Evolutionary conservation across 2,329 filamentous ascomycete species (phyloP), one percentile per base, ranked within the genome.

Genomic region (Drechslerella stenobrocha): DNA sequence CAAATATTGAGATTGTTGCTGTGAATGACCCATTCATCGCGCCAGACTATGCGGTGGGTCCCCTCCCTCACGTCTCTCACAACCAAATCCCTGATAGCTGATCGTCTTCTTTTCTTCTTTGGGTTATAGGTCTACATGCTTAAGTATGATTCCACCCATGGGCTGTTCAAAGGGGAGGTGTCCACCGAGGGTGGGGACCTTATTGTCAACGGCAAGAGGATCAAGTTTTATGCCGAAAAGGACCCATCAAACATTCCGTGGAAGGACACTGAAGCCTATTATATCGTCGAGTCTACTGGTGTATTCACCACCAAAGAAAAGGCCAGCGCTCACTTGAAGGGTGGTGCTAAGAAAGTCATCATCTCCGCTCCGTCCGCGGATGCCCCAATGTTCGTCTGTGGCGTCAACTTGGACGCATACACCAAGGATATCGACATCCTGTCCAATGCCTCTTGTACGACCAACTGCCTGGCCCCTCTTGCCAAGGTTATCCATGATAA

Each of bases 1-100:
- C 83, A 76, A 88, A 95, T 69, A 88, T 97, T 77, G 84, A 96
- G 76, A 83, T 98, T 76, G 90, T 96, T 76, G 92, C 93, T 75
- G 90, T 96, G 82, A 97, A 98, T 84, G 93, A 97, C 80, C 93
- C 93, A 75, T 97, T 98, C 87, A 97, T 98, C 81, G 91, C 96
- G 81, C 85, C 89, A 76, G 82, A 91, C 80, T 97, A 97, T 81
- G 93, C 93, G 80, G 92, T 96, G 86, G 83, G 90, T 88, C 8
- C 57, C 18, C 9, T 20, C 18, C 26, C 22, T 28, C n/a, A n/a
- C 15, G 34, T 18, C 18, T 32, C 30, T 32, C 6, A 32, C 30
- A 6, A 32, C 30, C 6, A 6, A 8, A 37, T 24, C 20, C 55
- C n/a, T 35, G 8, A 7, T 32, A 15, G 44, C 50, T 26, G 18